phyloP scores from a whole-genome alignment of 2,329 filamentous ascomycete genomes.

The Atkinsonella texensis region DNA sequence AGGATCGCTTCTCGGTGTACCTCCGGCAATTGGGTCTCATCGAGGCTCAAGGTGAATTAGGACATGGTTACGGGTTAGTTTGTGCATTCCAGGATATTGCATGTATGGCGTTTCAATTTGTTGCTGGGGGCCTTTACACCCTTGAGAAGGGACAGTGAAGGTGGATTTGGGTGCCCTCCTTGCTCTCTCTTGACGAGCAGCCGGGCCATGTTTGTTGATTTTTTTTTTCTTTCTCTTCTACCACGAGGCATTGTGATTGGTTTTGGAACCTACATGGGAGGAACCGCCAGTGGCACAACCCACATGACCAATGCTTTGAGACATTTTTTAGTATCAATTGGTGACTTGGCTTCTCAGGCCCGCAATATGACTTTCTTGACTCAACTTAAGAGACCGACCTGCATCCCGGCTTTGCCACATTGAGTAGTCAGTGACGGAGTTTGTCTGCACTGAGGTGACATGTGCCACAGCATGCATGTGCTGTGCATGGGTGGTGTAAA shows the following conservation, averaged over 20 bases:
- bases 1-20: background rate
- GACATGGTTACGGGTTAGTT: background rate
- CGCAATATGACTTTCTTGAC: background rate
- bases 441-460: background rate
- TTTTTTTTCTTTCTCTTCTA: background rate
- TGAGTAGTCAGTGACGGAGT: background rate
- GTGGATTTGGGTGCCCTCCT: background rate
- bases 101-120: constrained; percentile 6
- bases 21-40: background rate
- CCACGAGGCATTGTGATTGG: background rate
- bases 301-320: background rate
- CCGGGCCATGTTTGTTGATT: background rate
- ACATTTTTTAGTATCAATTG: background rate
- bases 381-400: no score
- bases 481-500: background rate
- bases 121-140: background rate
- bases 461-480: background rate
- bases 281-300: constrained; percentile 5
- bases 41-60: background rate
- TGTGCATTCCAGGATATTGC: constrained; percentile 6
- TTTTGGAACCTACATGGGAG: background rate
- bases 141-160: background rate
- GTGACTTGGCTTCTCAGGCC: background rate
- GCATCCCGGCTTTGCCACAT: no score
- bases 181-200: background rate